Base-by-base conservation (phyloP, 805 yeast genomes). In the Yarrowia hollandica region DNA sequence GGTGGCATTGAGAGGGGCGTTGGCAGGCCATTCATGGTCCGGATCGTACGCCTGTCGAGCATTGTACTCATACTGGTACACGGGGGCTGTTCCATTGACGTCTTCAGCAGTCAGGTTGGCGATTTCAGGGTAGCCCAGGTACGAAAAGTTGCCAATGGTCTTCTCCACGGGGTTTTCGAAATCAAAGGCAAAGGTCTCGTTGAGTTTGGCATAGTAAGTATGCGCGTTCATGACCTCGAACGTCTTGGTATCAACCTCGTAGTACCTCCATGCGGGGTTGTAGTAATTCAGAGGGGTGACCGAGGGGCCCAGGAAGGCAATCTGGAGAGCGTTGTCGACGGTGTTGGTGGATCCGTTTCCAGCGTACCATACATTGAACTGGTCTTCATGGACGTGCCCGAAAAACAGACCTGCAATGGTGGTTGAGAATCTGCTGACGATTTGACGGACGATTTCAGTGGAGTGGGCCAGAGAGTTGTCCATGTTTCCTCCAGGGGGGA, bases 231-330 rank as follows among this genome's bases (percentile, higher is more conserved):
- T 75, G 60, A 85, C 74, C 63, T 79, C 79, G 72, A 83, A 84
- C 2, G 88, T 78, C 63, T 78, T 71, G 19, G 78, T 72, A 67
- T 85, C 89, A 48, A 85, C 84, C 64, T 82, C 82, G 66, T 85
- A 85, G 71, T 83, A 84, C 68, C 87, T 79, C 86, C 88, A 85
- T 23, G 83, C 78, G 4, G 91, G 91, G 68, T 85, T 85, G 64
- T 79, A 77, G 54, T 81, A 75, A 5, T 75, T 71, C 67, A 77
- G 75, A 7, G 90, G 88, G 5, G 89, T 83, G 38, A 85, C 79
- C 0, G 88, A 82, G 61, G 82, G 90, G 1, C 81, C 77, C 57
- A 85, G 77, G 82, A 85, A 84, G 1, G 86, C 84, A 72, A 81
- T 76, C 64, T 79, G 78, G 23, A 84, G 64, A 2, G 80, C 83